Conservation (phyloP, 257 asterid genomes). For the Penstemon barbatus region DNA sequence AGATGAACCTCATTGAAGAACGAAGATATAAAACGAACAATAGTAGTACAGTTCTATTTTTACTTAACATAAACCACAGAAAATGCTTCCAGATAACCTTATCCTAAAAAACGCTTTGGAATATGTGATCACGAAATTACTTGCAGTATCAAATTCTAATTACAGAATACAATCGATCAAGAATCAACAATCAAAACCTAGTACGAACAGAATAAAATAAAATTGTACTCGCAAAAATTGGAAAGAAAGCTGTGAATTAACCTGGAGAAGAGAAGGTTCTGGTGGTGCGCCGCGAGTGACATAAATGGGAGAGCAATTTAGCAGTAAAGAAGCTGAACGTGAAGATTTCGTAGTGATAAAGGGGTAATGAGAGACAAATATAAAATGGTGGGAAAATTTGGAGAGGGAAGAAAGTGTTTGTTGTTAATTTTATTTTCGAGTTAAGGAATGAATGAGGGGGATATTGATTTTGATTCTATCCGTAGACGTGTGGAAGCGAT, state of each 20-base stretch:
- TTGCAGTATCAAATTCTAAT: conserved; percentile 3
- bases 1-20: conserved; percentile 6
- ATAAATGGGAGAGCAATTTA: conserved; percentile 27
- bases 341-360: conserved; percentile 8
- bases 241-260: neutral
- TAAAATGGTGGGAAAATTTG: conserved; percentile 36
- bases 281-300: conserved; percentile 64
- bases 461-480: conserved; percentile 35
- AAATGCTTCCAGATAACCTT: neutral
- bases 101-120: conserved; percentile 11
- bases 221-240: neutral
- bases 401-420: conserved; percentile 18
- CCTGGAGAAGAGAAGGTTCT: conserved; percentile 58
- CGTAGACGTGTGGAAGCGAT: conserved; percentile 53
- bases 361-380: conserved; percentile 3
- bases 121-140: neutral
- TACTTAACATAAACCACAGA: conserved; percentile 6
- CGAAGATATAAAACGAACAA: neutral
- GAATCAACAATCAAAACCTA: neutral
- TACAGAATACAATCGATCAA: neutral
- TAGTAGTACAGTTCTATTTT: neutral
- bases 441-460: conserved; percentile 14
- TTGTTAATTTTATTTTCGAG: conserved; percentile 27
- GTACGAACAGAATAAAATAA: conserved; percentile 13
- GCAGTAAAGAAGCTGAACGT: conserved; percentile 13